phyloP scores from a whole-genome alignment of 2,329 filamentous ascomycete species.

The Sporothrix luriei region DNA sequence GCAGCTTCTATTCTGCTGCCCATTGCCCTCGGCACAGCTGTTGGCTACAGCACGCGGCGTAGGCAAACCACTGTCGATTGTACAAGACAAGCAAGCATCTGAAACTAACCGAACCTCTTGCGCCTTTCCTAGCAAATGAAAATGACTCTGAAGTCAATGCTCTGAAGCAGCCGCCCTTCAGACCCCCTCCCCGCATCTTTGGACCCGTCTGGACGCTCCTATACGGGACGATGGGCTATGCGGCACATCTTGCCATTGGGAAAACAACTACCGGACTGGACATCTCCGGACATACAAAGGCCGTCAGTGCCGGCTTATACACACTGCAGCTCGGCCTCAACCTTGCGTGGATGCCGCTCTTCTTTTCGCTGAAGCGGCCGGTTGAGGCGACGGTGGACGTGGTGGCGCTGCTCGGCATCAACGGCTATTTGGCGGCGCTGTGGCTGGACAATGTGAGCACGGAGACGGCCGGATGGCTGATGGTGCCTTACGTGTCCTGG shows the following conservation, averaged over 20 bases:
- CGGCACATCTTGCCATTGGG: slow-evolving; percentile 74
- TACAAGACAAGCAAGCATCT: too few relatives aligned
- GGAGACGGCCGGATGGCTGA: slow-evolving; percentile 66
- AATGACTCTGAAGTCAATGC: slow-evolving; percentile 26
- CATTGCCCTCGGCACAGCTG: slow-evolving; percentile 69
- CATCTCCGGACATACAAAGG: slow-evolving; percentile 59
- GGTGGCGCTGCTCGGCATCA: slow-evolving; percentile 68
- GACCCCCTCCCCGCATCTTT: slow-evolving; percentile 64
- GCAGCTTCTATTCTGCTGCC: slow-evolving; percentile 76
- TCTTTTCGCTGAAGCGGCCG: slow-evolving; percentile 77
- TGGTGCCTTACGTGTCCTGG: slow-evolving; percentile 85
- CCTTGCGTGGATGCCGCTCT: slow-evolving; percentile 87
- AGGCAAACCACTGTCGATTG: slow-evolving; percentile 41
- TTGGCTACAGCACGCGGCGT: slow-evolving; percentile 71
- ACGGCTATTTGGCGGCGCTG: slow-evolving; percentile 71
- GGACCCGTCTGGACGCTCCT: slow-evolving; percentile 67
- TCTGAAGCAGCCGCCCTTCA: slow-evolving; percentile 67
- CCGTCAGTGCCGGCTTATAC: slow-evolving; percentile 76
- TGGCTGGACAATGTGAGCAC: slow-evolving; percentile 53
- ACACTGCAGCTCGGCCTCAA: slow-evolving; percentile 84
- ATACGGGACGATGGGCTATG: slow-evolving; percentile 85
- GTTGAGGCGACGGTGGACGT: slow-evolving; percentile 76
- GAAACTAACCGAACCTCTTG: neutral
- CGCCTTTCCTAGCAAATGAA: slow-evolving; percentile 22
- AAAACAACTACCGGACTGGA: slow-evolving; percentile 62